Conservation (phyloP, 805 yeast species). For the Wickerhamiella sergipiensis region DNA sequence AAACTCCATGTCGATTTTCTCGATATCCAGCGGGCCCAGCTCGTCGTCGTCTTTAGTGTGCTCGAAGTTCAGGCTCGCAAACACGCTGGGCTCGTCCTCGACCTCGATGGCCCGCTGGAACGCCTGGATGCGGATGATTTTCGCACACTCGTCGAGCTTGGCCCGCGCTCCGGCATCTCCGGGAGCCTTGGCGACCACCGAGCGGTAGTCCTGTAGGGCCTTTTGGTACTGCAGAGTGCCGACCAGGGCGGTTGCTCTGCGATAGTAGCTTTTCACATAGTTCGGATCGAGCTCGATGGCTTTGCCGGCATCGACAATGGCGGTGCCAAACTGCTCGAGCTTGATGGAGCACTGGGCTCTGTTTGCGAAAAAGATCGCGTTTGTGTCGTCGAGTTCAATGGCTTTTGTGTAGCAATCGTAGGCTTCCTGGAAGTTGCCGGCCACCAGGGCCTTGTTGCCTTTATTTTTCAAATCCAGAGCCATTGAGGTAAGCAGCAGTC, state of each 20-base stretch:
- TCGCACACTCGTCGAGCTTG: conserved; percentile 48
- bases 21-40: conserved; percentile 35
- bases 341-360: conserved; percentile 83
- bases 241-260: conserved; percentile 71
- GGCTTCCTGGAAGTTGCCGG: conserved; percentile 49
- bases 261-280: conserved; percentile 69
- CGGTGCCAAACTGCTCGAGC: conserved; percentile 73
- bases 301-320: conserved; percentile 60
- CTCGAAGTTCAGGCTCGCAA: conserved; percentile 27
- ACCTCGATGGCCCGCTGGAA: conserved; percentile 80
- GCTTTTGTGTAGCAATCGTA: conserved; percentile 57
- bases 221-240: conserved; percentile 65
- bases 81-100: conserved; percentile 41
- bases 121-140: conserved; percentile 54
- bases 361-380: conserved; percentile 66
- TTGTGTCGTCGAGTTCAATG: conserved; percentile 41
- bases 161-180: conserved; percentile 52
- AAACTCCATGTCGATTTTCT: conserved; percentile 38
- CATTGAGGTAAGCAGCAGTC: neutral
- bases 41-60: conserved; percentile 37
- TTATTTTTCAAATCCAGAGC: conserved; percentile 32
- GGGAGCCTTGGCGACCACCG: conserved; percentile 49
- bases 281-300: conserved; percentile 55
- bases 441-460: conserved; percentile 57
- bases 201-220: conserved; percentile 56